These are phyloP conservation scores for Prunus yedoensis DNA, from an alignment of 331 rosid species.

Conservation along the genomic window DNA sequence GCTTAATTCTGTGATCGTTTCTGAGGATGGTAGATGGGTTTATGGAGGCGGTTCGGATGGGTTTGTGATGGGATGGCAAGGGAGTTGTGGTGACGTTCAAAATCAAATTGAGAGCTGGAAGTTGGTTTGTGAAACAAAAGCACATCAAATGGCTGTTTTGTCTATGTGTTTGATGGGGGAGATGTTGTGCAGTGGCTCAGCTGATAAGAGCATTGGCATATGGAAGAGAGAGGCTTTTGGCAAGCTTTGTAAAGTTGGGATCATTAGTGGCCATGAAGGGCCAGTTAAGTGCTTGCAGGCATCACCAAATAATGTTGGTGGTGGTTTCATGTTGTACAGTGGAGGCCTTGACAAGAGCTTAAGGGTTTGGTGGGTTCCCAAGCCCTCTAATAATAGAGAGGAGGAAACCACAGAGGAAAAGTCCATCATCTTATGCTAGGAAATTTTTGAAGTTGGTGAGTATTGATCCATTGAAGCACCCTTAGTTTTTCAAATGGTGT, in stretches of 20 bases:
- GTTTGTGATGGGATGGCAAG: slow-evolving; percentile 76
- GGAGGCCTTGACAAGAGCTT: slow-evolving; percentile 89
- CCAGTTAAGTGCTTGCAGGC: slow-evolving; percentile 93
- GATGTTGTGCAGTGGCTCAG: slow-evolving; percentile 77
- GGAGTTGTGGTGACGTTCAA: neutral
- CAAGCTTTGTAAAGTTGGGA: slow-evolving; percentile 59
- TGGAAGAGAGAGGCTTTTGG: slow-evolving; percentile 80
- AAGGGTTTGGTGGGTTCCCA: slow-evolving; percentile 98
- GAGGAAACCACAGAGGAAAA: slow-evolving; percentile 26
- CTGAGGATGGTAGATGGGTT: slow-evolving; percentile 85
- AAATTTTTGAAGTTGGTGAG: slow-evolving; percentile 17
- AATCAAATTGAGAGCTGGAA: slow-evolving; percentile 41
- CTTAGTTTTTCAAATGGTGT: slow-evolving; percentile 27
- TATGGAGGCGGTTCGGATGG: slow-evolving; percentile 91
- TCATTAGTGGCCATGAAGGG: slow-evolving; percentile 79
- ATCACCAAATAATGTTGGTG: slow-evolving; percentile 51
- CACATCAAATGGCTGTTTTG: slow-evolving; percentile 78
- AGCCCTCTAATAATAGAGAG: slow-evolving; percentile 16
- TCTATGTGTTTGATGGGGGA: slow-evolving; percentile 68
- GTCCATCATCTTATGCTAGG: slow-evolving; percentile 26
- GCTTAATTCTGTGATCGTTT: slow-evolving; percentile 64
- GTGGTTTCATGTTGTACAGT: slow-evolving; percentile 80
- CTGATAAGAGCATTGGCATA: slow-evolving; percentile 75
- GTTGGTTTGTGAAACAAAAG: slow-evolving; percentile 57
- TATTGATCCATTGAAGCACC: slow-evolving; percentile 32